These are phyloP conservation scores for Aristolochia fimbriata DNA, from an alignment of 164 flowering plant species.

Conservation along the genomic window DNA sequence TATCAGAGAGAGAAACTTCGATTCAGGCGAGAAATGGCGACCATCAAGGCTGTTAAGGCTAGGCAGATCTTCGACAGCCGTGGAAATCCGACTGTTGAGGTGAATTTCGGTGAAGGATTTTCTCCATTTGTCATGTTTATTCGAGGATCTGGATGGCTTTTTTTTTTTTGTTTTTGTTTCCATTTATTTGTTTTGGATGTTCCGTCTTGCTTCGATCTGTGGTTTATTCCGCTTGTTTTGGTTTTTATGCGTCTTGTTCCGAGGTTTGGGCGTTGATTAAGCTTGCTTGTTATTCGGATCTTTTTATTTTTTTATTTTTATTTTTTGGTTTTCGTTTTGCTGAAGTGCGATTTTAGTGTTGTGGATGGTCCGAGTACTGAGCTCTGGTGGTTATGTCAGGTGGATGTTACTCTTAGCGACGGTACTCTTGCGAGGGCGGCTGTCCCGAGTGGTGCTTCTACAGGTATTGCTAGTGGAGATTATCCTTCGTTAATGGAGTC, in stretches of 20 bases:
- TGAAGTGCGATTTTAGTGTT: not conserved
- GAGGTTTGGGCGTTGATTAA: not conserved
- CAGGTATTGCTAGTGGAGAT: constrained; percentile 21
- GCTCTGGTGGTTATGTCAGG: constrained; percentile 20
- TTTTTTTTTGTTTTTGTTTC: not conserved
- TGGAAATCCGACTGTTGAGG: constrained; percentile 58
- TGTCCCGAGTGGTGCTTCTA: constrained; percentile 65
- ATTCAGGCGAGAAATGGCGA: constrained; percentile 16
- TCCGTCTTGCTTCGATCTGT: not conserved
- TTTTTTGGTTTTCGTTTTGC: not conserved
- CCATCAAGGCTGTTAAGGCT: constrained; percentile 39
- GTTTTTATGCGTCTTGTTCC: not conserved
- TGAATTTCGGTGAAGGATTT: constrained; percentile 3
- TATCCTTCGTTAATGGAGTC: not conserved
- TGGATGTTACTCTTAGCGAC: constrained; percentile 29
- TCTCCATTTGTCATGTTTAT: not conserved
- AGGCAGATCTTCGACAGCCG: constrained; percentile 60
- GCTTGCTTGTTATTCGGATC: not conserved
- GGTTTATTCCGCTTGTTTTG: not conserved
- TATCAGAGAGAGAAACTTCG: too few species aligned
- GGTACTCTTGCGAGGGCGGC: constrained; percentile 52
- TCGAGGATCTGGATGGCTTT: not conserved
- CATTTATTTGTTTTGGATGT: constrained; percentile 1
- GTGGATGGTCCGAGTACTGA: not conserved
- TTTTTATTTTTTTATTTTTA: not conserved